Conservation (phyloP, 495 filamentous ascomycete species). For the Saxispiralis lemnorum region DNA sequence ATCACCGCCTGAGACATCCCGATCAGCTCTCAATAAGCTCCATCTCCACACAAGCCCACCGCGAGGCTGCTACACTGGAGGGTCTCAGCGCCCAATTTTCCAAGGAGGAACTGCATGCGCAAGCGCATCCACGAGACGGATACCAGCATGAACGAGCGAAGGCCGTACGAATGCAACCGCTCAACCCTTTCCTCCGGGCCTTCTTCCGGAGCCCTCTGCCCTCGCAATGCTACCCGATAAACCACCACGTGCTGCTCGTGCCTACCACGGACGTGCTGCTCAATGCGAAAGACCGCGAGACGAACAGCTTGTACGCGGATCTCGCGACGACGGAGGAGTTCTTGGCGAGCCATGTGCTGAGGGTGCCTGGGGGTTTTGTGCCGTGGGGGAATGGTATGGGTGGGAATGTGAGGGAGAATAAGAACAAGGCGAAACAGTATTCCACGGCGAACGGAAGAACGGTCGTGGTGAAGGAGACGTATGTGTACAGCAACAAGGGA, state of each 20-base stretch:
- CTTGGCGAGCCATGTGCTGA: conserved; percentile 87
- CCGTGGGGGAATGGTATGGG: conserved; percentile 36
- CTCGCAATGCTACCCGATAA: conserved; percentile 77
- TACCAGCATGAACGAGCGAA: conserved; percentile 3
- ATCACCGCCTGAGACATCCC: too few species aligned
- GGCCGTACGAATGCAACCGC: conserved; percentile 30
- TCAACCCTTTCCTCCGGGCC: conserved; percentile 95
- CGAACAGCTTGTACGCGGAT: conserved; percentile 57
- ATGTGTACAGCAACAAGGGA: conserved; percentile 90
- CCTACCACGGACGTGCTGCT: conserved; percentile 82
- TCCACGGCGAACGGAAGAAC: conserved; percentile 84
- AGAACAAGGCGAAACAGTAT: conserved; percentile 85
- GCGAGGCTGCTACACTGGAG: not conserved
- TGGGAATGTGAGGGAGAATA: conserved; percentile 65
- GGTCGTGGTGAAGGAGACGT: conserved; percentile 84
- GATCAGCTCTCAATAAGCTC: too few species aligned
- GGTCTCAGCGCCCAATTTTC: conserved; percentile 1
- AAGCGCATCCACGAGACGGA: not conserved
- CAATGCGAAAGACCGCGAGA: conserved; percentile 76
- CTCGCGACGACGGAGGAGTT: conserved; percentile 83
- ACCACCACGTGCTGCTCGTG: conserved; percentile 86
- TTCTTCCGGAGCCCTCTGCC: conserved; percentile 94
- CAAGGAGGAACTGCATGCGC: conserved; percentile 1
- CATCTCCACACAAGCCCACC: too few species aligned
- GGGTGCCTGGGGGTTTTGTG: conserved; percentile 45